These are phyloP conservation scores for Castanea mollissima DNA, from an alignment of 306 rosid genomes.

Conservation along the genomic window DNA sequence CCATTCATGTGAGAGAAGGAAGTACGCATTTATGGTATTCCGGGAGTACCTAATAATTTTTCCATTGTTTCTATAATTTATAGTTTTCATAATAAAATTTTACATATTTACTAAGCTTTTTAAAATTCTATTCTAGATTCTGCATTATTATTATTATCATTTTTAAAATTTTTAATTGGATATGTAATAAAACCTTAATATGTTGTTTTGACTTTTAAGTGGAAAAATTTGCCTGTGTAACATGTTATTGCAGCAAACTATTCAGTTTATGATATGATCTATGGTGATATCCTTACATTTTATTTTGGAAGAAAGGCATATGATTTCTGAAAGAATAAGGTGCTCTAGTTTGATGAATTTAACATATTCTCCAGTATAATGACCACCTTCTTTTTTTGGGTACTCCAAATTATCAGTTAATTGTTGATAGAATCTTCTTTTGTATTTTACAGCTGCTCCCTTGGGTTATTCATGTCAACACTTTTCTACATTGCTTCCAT, in stretches of 20 bases:
- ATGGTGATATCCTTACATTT: background rate
- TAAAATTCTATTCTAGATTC: background rate
- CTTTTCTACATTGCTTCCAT: conserved; percentile 62
- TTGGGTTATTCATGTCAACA: conserved; percentile 69
- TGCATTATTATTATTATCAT: background rate
- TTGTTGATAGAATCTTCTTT: conserved; percentile 7
- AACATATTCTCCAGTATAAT: background rate
- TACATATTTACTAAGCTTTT: background rate
- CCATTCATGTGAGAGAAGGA: too few species aligned
- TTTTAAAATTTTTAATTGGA: background rate
- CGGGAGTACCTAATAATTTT: too few species aligned
- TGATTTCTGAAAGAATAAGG: background rate
- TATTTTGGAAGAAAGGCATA: background rate
- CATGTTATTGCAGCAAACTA: background rate
- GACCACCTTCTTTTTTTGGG: background rate
- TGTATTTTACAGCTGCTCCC: conserved; percentile 60
- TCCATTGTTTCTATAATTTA: background rate
- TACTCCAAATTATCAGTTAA: background rate
- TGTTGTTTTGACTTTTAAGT: background rate
- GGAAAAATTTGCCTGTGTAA: background rate
- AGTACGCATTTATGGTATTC: too few species aligned
- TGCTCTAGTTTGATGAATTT: background rate
- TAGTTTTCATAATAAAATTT: background rate
- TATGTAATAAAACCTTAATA: background rate
- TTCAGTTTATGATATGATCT: background rate